Evolutionary conservation across 805 yeast species (phyloP).

Genomic region (Yarrowia sp.): DNA sequence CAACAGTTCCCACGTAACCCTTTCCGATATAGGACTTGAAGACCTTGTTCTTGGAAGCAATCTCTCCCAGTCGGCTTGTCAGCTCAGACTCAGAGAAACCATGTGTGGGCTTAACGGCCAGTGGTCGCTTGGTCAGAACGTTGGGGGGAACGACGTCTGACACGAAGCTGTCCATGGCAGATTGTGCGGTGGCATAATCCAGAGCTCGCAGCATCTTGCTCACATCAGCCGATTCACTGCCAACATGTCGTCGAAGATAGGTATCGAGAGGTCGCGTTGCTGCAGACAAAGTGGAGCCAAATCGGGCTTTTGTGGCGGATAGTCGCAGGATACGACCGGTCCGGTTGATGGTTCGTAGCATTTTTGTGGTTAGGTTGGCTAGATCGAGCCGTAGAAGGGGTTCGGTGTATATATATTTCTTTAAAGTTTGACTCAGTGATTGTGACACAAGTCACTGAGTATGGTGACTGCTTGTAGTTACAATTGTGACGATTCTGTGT

Average conservation of each 20-base stretch:
- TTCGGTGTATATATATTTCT: slow-evolving; percentile 8
- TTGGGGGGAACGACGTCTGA: slow-evolving; percentile 70
- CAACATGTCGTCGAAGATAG: slow-evolving; percentile 86
- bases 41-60: slow-evolving; percentile 74
- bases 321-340: slow-evolving; percentile 11
- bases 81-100: slow-evolving; percentile 84
- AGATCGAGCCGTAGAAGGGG: neutral
- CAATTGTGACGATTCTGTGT: neutral
- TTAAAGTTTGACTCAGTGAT: slow-evolving; percentile 25
- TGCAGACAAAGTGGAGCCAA: neutral
- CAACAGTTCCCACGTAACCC: slow-evolving; percentile 86
- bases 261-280: slow-evolving; percentile 57
- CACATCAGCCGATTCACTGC: slow-evolving; percentile 65
- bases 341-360: slow-evolving; percentile 15
- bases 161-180: slow-evolving; percentile 59
- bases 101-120: slow-evolving; percentile 60
- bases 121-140: slow-evolving; percentile 63
- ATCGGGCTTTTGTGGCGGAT: slow-evolving; percentile 17
- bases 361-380: neutral
- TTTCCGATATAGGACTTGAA: slow-evolving; percentile 81
- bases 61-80: slow-evolving; percentile 58
- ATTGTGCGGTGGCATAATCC: slow-evolving; percentile 51
- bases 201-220: slow-evolving; percentile 60
- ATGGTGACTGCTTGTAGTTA: neutral
- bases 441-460: slow-evolving; percentile 17